Evolutionary conservation across 441 rosid species (phyloP).

Genomic region (Flueggea neowawraea): DNA sequence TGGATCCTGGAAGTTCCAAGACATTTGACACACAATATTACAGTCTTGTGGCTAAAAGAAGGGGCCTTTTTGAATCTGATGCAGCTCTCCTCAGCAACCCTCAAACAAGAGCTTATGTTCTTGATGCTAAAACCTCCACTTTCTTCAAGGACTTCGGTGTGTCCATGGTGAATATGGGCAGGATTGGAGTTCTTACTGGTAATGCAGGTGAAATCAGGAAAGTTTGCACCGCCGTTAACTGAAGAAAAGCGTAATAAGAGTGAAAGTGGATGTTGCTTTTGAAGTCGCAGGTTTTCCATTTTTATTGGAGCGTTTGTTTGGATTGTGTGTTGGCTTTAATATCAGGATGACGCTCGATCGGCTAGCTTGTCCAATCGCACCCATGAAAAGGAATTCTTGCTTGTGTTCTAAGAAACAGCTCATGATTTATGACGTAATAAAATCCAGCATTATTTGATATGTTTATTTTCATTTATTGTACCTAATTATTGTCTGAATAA

Average conservation of each 20-base stretch:
- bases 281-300: too few relatives aligned
- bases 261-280: too few relatives aligned
- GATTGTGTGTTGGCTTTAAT: too few relatives aligned
- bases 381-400: too few relatives aligned
- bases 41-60: slow-evolving; percentile 40
- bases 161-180: slow-evolving; percentile 64
- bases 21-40: slow-evolving; percentile 48
- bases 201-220: slow-evolving; percentile 45
- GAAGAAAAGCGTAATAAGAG: neutral
- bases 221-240: slow-evolving; percentile 41
- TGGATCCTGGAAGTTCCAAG: slow-evolving; percentile 67
- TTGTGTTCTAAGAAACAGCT: too few relatives aligned
- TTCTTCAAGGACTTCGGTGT: slow-evolving; percentile 54
- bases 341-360: too few relatives aligned
- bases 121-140: slow-evolving; percentile 28
- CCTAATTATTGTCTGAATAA: too few relatives aligned
- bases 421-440: too few relatives aligned
- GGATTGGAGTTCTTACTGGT: slow-evolving; percentile 56
- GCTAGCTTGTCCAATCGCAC: too few relatives aligned
- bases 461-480: too few relatives aligned
- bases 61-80: slow-evolving; percentile 55
- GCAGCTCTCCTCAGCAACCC: slow-evolving; percentile 45
- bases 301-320: too few relatives aligned
- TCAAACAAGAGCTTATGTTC: slow-evolving; percentile 41
- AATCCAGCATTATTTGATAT: too few relatives aligned